These are phyloP conservation scores for Corynespora cassiicola DNA, from an alignment of 2,329 filamentous ascomycete species.

Conservation along the genomic window DNA sequence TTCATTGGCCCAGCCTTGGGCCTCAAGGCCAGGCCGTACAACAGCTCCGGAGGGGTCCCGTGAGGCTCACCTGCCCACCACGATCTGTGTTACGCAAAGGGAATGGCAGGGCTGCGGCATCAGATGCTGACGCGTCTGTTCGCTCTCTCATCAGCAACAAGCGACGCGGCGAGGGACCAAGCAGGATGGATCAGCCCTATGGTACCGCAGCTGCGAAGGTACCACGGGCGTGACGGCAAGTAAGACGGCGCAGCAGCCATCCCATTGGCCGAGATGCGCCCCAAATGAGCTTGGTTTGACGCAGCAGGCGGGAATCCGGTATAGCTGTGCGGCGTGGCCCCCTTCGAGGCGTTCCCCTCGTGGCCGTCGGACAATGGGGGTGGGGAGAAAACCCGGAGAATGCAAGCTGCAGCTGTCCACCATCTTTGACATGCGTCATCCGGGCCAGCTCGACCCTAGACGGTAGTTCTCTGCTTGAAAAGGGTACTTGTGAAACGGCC, in stretches of 20 bases:
- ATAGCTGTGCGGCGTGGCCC: background rate
- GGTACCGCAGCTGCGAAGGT: conserved; percentile 9
- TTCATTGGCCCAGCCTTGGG: conserved; percentile 1
- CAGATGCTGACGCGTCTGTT: conserved; percentile 14
- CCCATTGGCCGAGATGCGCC: conserved; percentile 18
- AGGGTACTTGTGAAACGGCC: background rate
- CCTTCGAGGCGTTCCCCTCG: conserved; percentile 1
- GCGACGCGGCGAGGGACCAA: no score
- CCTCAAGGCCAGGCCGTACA: conserved; percentile 1
- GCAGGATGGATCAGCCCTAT: conserved; percentile 1
- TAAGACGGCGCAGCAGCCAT: conserved; percentile 1
- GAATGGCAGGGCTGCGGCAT: background rate
- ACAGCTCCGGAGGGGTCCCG: conserved; percentile 18
- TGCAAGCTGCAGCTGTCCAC: conserved; percentile 6
- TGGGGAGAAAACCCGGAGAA: conserved; percentile 22
- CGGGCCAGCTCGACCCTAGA: no score
- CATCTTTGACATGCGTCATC: background rate
- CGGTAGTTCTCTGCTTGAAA: no score
- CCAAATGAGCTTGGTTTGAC: conserved; percentile 5
- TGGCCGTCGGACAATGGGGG: conserved; percentile 19
- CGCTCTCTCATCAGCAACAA: no score
- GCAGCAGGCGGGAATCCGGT: background rate
- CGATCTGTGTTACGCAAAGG: background rate
- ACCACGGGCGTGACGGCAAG: background rate
- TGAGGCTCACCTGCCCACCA: conserved; percentile 2